A percentile compares a stretch with the other conserved stretches of the same genome.
Evolutionary conservation across 306 rosid genomes (phyloP).

Genomic region (Quercus mongolica): DNA sequence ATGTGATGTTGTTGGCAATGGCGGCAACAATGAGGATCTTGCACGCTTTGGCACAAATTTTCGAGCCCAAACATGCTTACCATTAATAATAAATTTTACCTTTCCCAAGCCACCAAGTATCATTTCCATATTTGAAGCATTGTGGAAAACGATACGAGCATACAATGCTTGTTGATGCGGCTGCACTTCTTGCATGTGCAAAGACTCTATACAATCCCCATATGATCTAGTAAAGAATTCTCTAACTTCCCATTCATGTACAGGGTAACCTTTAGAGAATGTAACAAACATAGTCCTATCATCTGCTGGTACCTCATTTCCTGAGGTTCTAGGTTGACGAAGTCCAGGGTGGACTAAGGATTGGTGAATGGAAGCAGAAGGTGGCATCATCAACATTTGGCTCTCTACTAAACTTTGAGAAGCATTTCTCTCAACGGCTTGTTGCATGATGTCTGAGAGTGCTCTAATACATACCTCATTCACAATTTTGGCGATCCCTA

Average conservation of each 20-base stretch:
- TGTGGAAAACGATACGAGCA: slow-evolving; percentile 52
- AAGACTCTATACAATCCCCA: slow-evolving; percentile 63
- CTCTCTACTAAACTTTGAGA: background rate
- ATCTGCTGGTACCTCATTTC: slow-evolving; percentile 22
- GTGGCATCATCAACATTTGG: background rate
- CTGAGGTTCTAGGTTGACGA: background rate
- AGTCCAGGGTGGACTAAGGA: background rate
- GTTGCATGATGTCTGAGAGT: slow-evolving; percentile 44
- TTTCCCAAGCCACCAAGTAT: slow-evolving; percentile 45
- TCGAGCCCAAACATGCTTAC: slow-evolving; percentile 76
- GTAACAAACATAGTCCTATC: slow-evolving; percentile 75
- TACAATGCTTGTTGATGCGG: slow-evolving; percentile 50
- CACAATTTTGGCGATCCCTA: slow-evolving; percentile 26
- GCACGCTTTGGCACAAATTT: slow-evolving; percentile 53
- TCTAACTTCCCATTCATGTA: slow-evolving; percentile 54
- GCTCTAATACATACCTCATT: slow-evolving; percentile 43
- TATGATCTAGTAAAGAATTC: slow-evolving; percentile 31
- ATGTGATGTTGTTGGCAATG: background rate
- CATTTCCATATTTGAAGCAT: slow-evolving; percentile 23
- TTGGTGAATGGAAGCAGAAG: background rate
- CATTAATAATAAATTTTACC: slow-evolving; percentile 61
- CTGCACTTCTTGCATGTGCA: slow-evolving; percentile 62
- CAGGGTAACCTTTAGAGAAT: slow-evolving; percentile 65
- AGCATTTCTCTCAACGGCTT: slow-evolving; percentile 14
- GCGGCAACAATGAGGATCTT: background rate